These are phyloP conservation scores for Pseudozyma flocculosa DNA, from an alignment of 1,284 basidiomycete species.

Conservation along the genomic window DNA sequence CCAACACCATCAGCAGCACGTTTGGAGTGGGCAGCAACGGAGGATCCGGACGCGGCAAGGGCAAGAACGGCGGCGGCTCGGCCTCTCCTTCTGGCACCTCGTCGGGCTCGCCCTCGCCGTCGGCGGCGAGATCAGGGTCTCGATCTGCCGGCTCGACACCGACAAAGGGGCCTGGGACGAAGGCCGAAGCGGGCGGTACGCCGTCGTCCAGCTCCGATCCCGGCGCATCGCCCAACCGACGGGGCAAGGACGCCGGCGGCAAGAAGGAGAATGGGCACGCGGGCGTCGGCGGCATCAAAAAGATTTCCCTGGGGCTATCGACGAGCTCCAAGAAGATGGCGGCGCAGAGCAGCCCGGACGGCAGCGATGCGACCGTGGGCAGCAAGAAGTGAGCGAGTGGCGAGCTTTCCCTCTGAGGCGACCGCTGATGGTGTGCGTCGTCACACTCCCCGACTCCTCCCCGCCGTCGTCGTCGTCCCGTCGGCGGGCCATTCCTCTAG, in stretches of 20 bases:
- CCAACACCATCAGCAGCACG: slow-evolving; percentile 30
- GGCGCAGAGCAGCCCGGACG: slow-evolving; percentile 13
- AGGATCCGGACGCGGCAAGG: slow-evolving; percentile 2
- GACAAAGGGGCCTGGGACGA: slow-evolving; percentile 3
- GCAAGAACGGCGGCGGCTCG: slow-evolving; percentile 2
- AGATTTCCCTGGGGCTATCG: slow-evolving; percentile 34
- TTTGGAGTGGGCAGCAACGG: slow-evolving; percentile 9
- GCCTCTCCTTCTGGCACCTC: too few species aligned
- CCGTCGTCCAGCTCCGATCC: too few species aligned
- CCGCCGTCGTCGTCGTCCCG: too few species aligned
- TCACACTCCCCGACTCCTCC: too few species aligned
- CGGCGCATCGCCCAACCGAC: neutral
- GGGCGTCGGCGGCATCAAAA: slow-evolving; percentile 11
- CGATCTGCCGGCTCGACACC: slow-evolving; percentile 8
- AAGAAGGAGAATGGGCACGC: neutral
- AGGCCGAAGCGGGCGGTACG: slow-evolving; percentile 4
- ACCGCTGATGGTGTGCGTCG: too few species aligned
- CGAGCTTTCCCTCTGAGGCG: too few species aligned
- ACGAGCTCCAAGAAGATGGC: slow-evolving; percentile 34
- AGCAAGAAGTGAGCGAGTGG: too few species aligned
- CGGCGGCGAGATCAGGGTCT: slow-evolving; percentile 11
- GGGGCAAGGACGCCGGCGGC: neutral
- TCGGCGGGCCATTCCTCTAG: too few species aligned
- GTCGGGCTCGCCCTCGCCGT: slow-evolving; percentile 14
- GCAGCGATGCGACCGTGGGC: neutral